phyloP scores from a whole-genome alignment of 2,329 filamentous ascomycete species.

The Penicillium brevicompactum region DNA sequence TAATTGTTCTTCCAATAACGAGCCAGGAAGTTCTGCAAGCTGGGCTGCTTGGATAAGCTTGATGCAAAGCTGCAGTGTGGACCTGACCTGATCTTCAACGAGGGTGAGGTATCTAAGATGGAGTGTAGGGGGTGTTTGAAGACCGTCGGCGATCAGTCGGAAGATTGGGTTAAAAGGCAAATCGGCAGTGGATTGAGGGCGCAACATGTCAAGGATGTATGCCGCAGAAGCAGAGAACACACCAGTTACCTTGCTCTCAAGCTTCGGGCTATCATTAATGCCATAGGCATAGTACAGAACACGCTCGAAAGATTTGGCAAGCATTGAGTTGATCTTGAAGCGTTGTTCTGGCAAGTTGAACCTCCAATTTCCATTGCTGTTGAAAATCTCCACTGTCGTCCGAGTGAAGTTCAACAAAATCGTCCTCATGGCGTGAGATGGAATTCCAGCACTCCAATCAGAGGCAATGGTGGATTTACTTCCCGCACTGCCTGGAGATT shows the following conservation, averaged over 20 bases:
- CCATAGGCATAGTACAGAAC: conserved; percentile 74
- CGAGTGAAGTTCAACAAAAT: conserved; percentile 74
- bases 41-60: conserved; percentile 71
- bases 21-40: conserved; percentile 63
- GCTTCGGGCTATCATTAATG: conserved; percentile 63
- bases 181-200: conserved; percentile 69
- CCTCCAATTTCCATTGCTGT: conserved; percentile 83
- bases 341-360: conserved; percentile 71
- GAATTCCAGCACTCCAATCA: conserved; percentile 68
- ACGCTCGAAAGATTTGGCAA: conserved; percentile 71
- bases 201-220: conserved; percentile 75
- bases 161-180: conserved; percentile 77
- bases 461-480: conserved; percentile 33
- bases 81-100: conserved; percentile 64
- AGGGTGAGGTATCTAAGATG: conserved; percentile 59
- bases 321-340: conserved; percentile 66
- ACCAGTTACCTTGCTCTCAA: conserved; percentile 56
- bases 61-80: conserved; percentile 67
- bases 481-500: conserved; percentile 34
- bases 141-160: conserved; percentile 65
- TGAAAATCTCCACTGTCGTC: conserved; percentile 78
- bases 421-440: conserved; percentile 73
- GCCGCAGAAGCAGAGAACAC: conserved; percentile 72
- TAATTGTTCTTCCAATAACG: conserved; percentile 72
- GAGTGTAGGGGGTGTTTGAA: conserved; percentile 64